Conservation (phyloP, 257 asterid species). For the Solanum sejunctum region DNA sequence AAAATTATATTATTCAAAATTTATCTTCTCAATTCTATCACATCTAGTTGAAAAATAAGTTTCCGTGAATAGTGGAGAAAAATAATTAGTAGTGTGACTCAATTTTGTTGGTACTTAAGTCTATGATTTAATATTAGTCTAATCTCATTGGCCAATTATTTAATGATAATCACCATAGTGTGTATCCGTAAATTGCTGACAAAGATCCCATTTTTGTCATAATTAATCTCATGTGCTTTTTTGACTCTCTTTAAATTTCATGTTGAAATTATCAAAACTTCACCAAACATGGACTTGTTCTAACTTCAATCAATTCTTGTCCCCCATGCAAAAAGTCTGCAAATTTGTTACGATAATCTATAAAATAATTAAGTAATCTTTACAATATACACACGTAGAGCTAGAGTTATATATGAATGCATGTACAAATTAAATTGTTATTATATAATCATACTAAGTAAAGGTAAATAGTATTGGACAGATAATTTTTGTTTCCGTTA, state of each 20-base stretch:
- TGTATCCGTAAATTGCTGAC: conserved; percentile 12
- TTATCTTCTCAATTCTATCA: neutral
- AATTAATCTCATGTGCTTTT: conserved; percentile 8
- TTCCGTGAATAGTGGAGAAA: neutral
- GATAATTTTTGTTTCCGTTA: neutral
- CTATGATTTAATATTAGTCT: neutral
- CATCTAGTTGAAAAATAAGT: no score
- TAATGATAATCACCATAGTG: conserved; percentile 31
- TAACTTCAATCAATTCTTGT: neutral
- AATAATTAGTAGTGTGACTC: neutral
- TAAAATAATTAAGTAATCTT: neutral
- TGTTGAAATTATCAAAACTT: neutral
- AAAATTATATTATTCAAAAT: neutral
- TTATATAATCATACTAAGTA: neutral
- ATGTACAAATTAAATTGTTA: neutral
- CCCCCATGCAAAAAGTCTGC: neutral
- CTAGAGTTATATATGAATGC: neutral
- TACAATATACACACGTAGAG: neutral
- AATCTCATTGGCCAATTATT: neutral
- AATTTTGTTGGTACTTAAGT: neutral
- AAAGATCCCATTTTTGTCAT: neutral
- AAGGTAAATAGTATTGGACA: neutral
- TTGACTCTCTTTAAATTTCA: conserved; percentile 7
- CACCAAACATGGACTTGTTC: neutral
- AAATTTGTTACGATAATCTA: neutral